phyloP scores from a whole-genome alignment of 495 filamentous ascomycete genomes.

The Emericellopsis terricola region DNA sequence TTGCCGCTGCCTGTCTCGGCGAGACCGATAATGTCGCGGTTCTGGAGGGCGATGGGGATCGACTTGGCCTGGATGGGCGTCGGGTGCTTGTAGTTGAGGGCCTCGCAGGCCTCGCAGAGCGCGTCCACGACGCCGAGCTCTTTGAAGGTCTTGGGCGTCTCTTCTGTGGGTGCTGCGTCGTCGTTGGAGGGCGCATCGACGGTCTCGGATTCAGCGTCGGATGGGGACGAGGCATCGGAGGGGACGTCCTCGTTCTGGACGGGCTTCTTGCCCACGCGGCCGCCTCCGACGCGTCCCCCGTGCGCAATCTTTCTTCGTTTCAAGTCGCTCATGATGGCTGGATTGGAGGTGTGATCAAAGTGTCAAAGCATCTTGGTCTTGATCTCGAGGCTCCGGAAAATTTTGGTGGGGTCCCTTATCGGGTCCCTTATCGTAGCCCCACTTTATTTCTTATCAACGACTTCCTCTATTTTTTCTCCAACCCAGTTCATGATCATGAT shows the following conservation, averaged over 20 bases:
- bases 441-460: slow-evolving; percentile 1
- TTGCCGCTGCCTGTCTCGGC: slow-evolving; percentile 94
- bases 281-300: not conserved
- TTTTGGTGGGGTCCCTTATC: not conserved
- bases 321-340: not conserved
- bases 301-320: not conserved
- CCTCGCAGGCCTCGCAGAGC: slow-evolving; percentile 70
- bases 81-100: slow-evolving; percentile 65
- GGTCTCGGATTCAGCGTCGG: slow-evolving; percentile 3
- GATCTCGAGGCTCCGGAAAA: not conserved
- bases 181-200: slow-evolving; percentile 6
- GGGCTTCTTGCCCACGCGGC: not conserved
- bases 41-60: slow-evolving; percentile 65
- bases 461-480: not conserved
- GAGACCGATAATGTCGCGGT: slow-evolving; percentile 77
- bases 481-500: not conserved
- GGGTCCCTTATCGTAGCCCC: slow-evolving; percentile 2
- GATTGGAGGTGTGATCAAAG: no score
- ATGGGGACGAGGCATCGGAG: not conserved
- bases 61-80: slow-evolving; percentile 63
- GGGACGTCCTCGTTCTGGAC: not conserved
- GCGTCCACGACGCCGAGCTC: slow-evolving; percentile 77
- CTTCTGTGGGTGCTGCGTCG: slow-evolving; percentile 9
- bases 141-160: slow-evolving; percentile 44
- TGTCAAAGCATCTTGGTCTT: slow-evolving; percentile 1